Evolutionary conservation across 2,329 filamentous ascomycete species (phyloP).

Genomic region (Coccinonectria pachysandricola): DNA sequence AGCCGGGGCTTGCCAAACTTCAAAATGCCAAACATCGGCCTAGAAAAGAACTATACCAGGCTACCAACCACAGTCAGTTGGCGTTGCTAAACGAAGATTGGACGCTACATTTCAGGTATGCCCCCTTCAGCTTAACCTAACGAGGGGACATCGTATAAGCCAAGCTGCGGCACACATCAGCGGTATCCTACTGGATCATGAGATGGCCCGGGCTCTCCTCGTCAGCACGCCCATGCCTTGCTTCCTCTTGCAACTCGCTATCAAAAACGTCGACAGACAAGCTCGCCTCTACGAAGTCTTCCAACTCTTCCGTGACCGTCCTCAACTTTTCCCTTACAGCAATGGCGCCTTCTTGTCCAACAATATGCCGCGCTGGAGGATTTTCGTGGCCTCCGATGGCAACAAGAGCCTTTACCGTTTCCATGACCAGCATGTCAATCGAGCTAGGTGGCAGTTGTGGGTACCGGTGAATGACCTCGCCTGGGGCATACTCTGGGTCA

Average conservation of each 20-base stretch:
- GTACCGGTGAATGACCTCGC: conserved; percentile 55
- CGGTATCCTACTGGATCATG: too few species aligned
- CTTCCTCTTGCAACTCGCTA: conserved; percentile 43
- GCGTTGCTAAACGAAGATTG: too few species aligned
- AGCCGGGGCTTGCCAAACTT: too few species aligned
- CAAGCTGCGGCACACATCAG: too few species aligned
- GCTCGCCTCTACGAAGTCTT: conserved; percentile 90
- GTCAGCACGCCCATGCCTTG: conserved; percentile 31
- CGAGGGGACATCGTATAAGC: too few species aligned
- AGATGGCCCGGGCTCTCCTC: too few species aligned
- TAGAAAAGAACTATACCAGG: too few species aligned
- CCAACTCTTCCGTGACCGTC: conserved; percentile 89
- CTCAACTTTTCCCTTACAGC: conserved; percentile 94
- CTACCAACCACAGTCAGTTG: too few species aligned
- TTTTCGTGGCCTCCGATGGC: conserved; percentile 95
- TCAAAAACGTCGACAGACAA: conserved; percentile 69
- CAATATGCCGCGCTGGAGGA: conserved; percentile 86
- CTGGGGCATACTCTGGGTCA: conserved; percentile 24
- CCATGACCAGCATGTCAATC: conserved; percentile 65
- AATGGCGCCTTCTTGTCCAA: conserved; percentile 76
- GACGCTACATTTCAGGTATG: too few species aligned
- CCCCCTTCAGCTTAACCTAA: too few species aligned
- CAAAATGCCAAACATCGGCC: too few species aligned
- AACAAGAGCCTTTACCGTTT: conserved; percentile 83
- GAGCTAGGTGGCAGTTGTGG: conserved; percentile 59